Percentiles rank a stretch among this genome's conserved stretches.
These are phyloP conservation scores for Calycina herbarum DNA, from an alignment of 2,329 filamentous ascomycete genomes.

Conservation along the genomic window DNA sequence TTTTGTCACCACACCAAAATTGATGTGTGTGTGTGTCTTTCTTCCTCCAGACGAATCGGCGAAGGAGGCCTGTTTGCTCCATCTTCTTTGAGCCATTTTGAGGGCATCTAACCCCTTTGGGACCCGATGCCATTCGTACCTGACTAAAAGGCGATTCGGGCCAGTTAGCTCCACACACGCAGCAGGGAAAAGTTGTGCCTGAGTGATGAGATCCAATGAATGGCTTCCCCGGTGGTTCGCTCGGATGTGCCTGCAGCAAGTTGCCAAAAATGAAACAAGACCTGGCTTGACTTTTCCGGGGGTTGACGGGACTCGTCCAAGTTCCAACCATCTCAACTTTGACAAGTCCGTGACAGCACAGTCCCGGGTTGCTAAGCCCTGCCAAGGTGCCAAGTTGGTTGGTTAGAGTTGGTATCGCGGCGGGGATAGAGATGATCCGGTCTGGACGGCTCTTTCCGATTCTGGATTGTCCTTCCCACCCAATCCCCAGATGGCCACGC, in stretches of 20 bases:
- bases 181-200: slow-evolving; percentile 3
- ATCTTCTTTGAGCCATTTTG: background rate
- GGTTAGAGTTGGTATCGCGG: background rate
- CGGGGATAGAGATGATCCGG: background rate
- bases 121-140: background rate
- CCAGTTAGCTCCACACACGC: background rate
- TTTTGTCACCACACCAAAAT: background rate
- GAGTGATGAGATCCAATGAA: background rate
- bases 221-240: background rate
- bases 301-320: too few relatives aligned
- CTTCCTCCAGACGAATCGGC: background rate
- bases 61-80: background rate
- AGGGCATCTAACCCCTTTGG: background rate
- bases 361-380: slow-evolving; percentile 4
- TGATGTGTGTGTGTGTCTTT: background rate
- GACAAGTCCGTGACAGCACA: background rate
- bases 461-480: too few relatives aligned
- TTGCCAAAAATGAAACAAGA: background rate
- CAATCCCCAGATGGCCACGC: too few relatives aligned
- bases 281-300: background rate
- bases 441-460: background rate
- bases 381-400: slow-evolving; percentile 4
- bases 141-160: background rate
- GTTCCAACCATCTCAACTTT: too few relatives aligned
- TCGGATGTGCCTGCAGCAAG: background rate